phyloP scores from a whole-genome alignment of 305 asterid genomes.

The Plantago coronopus region DNA sequence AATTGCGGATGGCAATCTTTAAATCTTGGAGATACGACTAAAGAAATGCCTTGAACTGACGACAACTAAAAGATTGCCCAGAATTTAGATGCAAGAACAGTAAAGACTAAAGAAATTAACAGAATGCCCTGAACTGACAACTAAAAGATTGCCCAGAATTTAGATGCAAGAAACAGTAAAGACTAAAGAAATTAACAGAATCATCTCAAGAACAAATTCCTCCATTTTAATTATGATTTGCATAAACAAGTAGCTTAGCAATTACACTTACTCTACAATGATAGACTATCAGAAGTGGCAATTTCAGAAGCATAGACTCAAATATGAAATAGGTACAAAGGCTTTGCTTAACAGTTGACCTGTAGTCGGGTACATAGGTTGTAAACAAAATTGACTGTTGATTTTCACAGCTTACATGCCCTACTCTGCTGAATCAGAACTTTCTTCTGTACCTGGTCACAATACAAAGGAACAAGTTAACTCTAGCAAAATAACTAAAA shows the following conservation, averaged over 20 bases:
- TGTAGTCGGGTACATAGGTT: background rate
- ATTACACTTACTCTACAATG: background rate
- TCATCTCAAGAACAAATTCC: background rate
- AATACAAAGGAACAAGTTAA: conserved; percentile 12
- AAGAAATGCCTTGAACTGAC: background rate
- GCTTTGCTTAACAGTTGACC: background rate
- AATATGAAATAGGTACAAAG: conserved; percentile 3
- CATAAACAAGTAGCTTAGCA: background rate
- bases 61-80: no score
- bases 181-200: background rate
- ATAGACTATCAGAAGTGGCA: background rate
- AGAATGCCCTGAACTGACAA: background rate
- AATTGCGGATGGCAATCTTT: background rate
- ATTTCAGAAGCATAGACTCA: background rate
- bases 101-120: background rate
- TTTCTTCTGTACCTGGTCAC: conserved; percentile 34
- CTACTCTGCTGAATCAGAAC: conserved; percentile 30
- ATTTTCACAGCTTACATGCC: conserved; percentile 6
- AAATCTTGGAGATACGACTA: background rate
- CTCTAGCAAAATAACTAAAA: background rate
- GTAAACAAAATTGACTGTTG: conserved; percentile 1
- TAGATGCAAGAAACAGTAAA: background rate
- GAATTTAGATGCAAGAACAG: no score
- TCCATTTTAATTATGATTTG: background rate
- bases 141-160: background rate